Evolutionary conservation across 192 early-diverging fungal genomes (phyloP).

Genomic region (Gaertneriomyces sp.): DNA sequence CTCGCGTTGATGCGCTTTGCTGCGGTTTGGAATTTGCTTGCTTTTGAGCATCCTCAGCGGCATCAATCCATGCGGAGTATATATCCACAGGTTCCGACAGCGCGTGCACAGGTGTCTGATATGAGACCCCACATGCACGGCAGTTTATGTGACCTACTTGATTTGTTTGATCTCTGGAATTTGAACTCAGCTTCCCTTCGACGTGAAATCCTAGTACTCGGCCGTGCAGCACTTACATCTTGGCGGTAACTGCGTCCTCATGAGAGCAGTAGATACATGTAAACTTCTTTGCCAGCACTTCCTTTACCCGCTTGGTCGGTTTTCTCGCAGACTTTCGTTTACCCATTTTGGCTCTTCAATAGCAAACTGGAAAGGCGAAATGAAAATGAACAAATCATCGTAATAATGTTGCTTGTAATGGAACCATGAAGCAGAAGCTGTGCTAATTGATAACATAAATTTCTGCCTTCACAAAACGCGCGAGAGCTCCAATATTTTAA

Average conservation of each 20-base stretch:
- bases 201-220: background rate
- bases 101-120: constrained; percentile 68
- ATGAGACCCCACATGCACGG: constrained; percentile 71
- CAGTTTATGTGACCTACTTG: constrained; percentile 76
- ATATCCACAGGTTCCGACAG: constrained; percentile 83
- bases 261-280: constrained; percentile 86
- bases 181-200: background rate
- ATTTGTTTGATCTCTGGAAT: constrained; percentile 56
- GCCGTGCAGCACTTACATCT: constrained; percentile 53
- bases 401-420: too few relatives aligned
- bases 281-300: constrained; percentile 69
- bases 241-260: constrained; percentile 69
- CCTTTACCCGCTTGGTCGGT: constrained; percentile 57
- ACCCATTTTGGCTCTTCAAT: constrained; percentile 43
- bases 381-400: too few relatives aligned
- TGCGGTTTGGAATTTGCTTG: constrained; percentile 7
- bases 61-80: constrained; percentile 88
- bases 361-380: too few relatives aligned
- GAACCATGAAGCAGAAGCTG: too few relatives aligned
- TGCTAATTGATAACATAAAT: too few relatives aligned
- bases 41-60: constrained; percentile 58
- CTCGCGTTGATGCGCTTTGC: background rate
- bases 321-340: constrained; percentile 77
- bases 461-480: too few relatives aligned
- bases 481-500: too few relatives aligned